Evolutionary conservation across 1,284 basidiomycete genomes (phyloP).

Genomic region (Microbotryum scabiosae): DNA sequence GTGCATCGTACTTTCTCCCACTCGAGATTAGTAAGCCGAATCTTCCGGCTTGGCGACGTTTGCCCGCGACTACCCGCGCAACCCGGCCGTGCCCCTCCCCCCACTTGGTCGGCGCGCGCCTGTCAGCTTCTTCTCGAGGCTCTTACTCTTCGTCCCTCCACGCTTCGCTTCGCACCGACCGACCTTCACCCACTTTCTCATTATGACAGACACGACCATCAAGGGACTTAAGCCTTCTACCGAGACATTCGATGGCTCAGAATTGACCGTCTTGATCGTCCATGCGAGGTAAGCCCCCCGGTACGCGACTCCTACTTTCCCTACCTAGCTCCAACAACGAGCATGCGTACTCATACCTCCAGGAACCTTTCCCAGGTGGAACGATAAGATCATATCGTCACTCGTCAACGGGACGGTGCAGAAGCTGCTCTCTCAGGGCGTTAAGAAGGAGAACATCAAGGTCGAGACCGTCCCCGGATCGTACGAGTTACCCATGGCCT

Average conservation of each 20-base stretch:
- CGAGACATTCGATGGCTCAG: constrained; percentile 62
- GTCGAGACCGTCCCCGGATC: constrained; percentile 87
- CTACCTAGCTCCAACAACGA: not conserved
- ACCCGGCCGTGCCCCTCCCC: too few relatives aligned
- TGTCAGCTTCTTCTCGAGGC: too few relatives aligned
- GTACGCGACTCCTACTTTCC: not conserved
- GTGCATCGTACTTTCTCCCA: too few relatives aligned
- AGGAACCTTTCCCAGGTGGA: constrained; percentile 28
- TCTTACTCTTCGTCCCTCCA: too few relatives aligned
- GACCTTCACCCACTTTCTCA: not conserved
- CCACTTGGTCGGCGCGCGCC: too few relatives aligned
- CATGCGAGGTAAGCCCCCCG: constrained; percentile 54
- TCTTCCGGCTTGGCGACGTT: too few relatives aligned
- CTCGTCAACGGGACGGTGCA: constrained; percentile 31
- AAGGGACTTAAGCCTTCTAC: constrained; percentile 65
- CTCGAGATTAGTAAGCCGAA: too few relatives aligned
- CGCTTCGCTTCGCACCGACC: too few relatives aligned
- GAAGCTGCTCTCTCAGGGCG: constrained; percentile 47
- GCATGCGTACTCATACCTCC: not conserved
- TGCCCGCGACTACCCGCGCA: too few relatives aligned
- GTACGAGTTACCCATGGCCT: constrained; percentile 84
- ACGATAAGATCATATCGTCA: constrained; percentile 32
- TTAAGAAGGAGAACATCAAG: constrained; percentile 81
- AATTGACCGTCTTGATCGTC: constrained; percentile 75
- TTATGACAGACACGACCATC: constrained; percentile 42